Base-by-base conservation (phyloP, 1,139 yeast genomes). In the Pichia sp. region DNA sequence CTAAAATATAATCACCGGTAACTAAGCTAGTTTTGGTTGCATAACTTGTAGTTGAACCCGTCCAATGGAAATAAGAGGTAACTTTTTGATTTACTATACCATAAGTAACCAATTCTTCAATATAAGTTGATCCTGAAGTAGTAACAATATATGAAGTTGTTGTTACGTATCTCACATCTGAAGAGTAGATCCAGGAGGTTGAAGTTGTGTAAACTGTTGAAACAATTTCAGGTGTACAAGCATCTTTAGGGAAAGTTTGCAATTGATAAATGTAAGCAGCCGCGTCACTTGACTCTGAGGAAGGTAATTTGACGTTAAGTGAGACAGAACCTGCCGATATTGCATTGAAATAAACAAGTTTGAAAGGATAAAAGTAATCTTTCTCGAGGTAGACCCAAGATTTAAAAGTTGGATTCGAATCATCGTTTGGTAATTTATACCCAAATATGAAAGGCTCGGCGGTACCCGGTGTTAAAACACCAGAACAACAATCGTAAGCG, bases 401-500 rank as follows among this genome's bases (percentile, higher is more conserved):
- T n/a, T 33, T 23, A 18, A 21, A 24, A 15, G 35, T 17, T 7
- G 24, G 28, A 18, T 32, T 14, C 4, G 18, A 11, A 15, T 35
- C 24, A 14, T 30, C 15, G 24, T 28, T 22, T 6, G 32, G 21
- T 14, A 33, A 18, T 19, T 48, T 49, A n/a, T 38, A 36, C 18
- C 48, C 41, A 28, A 32, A 50, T 30, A 52, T 19, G 4, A 50
- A 22, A 14, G 42, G 40, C 4, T 34, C 40, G 4, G 34, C 33
- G 14, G 22, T 31, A 18, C 41, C 40, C 9, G 11, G 35, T 9
- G 41, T 47, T 41, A 5, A 44, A 39, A 19, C 42, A 4, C 42
- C 35, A 19, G 41, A 32, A 44, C 62, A 59, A 45, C 62, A 58
- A 11, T 35, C 48, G 30, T 58, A 54, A 4, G 56, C 61, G 31